phyloP scores from a whole-genome alignment of 2,329 filamentous ascomycete genomes.

The Penicillium frequentans region DNA sequence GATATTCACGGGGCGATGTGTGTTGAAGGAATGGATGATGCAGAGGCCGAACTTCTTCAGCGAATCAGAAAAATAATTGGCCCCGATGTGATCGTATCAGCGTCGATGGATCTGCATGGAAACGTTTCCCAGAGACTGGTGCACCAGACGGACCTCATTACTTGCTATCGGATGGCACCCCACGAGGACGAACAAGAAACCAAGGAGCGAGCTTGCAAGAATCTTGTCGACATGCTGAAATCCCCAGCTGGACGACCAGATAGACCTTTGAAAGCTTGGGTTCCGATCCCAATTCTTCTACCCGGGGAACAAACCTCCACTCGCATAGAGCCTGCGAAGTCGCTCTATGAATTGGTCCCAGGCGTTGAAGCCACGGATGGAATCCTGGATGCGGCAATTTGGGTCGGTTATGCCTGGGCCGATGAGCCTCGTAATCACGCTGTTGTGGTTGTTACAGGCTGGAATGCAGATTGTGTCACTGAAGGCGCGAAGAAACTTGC shows the following conservation, averaged over 20 bases:
- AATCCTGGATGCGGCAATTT: constrained; percentile 54
- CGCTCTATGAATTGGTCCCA: constrained; percentile 52
- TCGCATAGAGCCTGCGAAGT: constrained; percentile 52
- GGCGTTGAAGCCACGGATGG: constrained; percentile 42
- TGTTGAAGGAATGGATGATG: constrained; percentile 52
- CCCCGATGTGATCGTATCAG: constrained; percentile 49
- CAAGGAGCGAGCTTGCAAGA: constrained; percentile 52
- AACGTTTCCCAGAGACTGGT: constrained; percentile 53
- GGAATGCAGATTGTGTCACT: constrained; percentile 43
- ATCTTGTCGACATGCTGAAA: constrained; percentile 46
- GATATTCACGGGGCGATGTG: constrained; percentile 60
- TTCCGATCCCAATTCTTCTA: constrained; percentile 53
- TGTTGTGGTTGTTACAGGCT: constrained; percentile 53
- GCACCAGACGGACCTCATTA: constrained; percentile 53
- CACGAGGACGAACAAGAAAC: constrained; percentile 54
- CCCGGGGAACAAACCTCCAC: constrained; percentile 59
- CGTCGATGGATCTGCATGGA: constrained; percentile 58
- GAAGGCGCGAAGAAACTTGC: constrained; percentile 49
- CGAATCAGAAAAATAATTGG: constrained; percentile 50
- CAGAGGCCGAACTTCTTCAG: constrained; percentile 49
- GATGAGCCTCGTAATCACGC: constrained; percentile 56
- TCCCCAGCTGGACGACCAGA: neutral
- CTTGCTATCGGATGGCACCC: constrained; percentile 55
- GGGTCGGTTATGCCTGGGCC: constrained; percentile 59
- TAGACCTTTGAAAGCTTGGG: constrained; percentile 54